These are phyloP conservation scores for Hypoxylon lienhwacheense DNA, from an alignment of 495 filamentous ascomycete species.

Conservation along the genomic window DNA sequence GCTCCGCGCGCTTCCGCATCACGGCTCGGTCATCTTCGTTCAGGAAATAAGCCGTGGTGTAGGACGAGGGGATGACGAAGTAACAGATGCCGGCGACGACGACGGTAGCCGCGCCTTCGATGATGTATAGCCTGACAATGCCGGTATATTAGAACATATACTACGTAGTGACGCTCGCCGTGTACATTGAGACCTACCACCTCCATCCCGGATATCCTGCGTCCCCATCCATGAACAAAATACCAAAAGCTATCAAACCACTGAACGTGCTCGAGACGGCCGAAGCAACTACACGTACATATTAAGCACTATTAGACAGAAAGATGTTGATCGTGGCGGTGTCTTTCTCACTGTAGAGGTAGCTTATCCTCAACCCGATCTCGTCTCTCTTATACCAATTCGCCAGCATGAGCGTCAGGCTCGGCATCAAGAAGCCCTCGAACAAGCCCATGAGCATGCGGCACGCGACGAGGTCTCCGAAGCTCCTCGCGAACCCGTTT, in stretches of 20 bases:
- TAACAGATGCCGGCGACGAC: constrained; percentile 34
- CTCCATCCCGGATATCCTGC: constrained; percentile 44
- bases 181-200: constrained; percentile 29
- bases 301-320: neutral
- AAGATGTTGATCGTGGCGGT: neutral
- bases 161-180: too few relatives aligned
- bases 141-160: neutral
- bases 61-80: constrained; percentile 42
- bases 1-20: constrained; percentile 47
- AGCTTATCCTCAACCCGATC: constrained; percentile 35
- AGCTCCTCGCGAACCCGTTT: constrained; percentile 37
- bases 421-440: constrained; percentile 40
- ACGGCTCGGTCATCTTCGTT: constrained; percentile 57
- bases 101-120: constrained; percentile 45
- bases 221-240: constrained; percentile 42
- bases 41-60: constrained; percentile 55
- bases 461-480: constrained; percentile 33
- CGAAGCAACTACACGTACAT: constrained; percentile 22
- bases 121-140: constrained; percentile 42
- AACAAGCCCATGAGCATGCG: constrained; percentile 39
- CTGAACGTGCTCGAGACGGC: constrained; percentile 42
- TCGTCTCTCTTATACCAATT: constrained; percentile 45
- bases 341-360: constrained; percentile 30
- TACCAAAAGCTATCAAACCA: constrained; percentile 54
- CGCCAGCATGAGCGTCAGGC: constrained; percentile 35